Conservation (phyloP, 1,284 basidiomycete species). For the Baeospora myosura region DNA sequence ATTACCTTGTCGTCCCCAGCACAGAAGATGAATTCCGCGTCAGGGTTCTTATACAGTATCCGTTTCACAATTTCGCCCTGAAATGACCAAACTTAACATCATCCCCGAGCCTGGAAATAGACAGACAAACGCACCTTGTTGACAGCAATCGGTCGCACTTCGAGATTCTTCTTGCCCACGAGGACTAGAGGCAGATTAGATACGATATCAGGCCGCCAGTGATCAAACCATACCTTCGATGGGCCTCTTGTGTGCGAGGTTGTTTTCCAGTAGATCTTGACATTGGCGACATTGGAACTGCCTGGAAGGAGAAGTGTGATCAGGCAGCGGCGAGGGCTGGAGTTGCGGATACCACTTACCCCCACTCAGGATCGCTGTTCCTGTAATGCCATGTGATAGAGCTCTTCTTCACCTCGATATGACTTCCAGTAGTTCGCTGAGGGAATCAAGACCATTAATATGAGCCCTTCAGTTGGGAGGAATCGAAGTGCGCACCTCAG, state of each 20-base stretch:
- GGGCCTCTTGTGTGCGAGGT: conserved; percentile 78
- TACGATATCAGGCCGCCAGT: conserved; percentile 1
- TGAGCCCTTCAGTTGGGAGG: background rate
- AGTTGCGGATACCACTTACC: conserved; percentile 40
- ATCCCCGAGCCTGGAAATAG: background rate
- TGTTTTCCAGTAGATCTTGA: conserved; percentile 93
- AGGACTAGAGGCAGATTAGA: conserved; percentile 48
- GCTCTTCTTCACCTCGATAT: conserved; percentile 95
- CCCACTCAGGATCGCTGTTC: conserved; percentile 91
- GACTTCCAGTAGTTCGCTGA: conserved; percentile 85
- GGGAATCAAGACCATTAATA: conserved; percentile 3
- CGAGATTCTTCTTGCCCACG: conserved; percentile 96
- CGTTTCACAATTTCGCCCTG: conserved; percentile 94
- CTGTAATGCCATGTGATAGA: conserved; percentile 99
- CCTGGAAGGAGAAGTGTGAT: conserved; percentile 30
- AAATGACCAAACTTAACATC: conserved; percentile 5
- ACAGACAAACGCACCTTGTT: conserved; percentile 63
- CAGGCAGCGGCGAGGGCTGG: conserved; percentile 4
- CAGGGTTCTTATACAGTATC: conserved; percentile 86
- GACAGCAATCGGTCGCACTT: conserved; percentile 89
- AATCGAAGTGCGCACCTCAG: conserved; percentile 52
- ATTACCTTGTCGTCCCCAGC: conserved; percentile 94
- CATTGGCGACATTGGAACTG: conserved; percentile 94
- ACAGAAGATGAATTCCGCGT: conserved; percentile 94
- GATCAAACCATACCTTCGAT: conserved; percentile 61